Conservation (phyloP, 2,329 filamentous ascomycete genomes). For the Chaetothyriales sp. region DNA sequence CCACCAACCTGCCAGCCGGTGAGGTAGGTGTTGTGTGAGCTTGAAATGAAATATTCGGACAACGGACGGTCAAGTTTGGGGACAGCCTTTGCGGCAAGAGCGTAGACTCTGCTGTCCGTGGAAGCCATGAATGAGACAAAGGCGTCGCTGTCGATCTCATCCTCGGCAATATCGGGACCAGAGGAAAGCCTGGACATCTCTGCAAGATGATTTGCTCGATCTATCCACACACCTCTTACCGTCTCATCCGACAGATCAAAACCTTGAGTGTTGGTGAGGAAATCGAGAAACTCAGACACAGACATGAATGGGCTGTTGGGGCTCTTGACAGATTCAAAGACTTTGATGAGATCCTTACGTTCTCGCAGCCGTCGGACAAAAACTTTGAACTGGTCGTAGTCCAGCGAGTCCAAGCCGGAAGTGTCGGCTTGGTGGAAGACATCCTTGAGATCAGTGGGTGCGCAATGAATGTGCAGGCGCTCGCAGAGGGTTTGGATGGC, state of each 20-base stretch:
- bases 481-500: constrained; percentile 74
- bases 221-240: constrained; percentile 9
- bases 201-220: constrained; percentile 12
- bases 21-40: constrained; percentile 96
- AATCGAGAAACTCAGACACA: constrained; percentile 56
- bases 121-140: constrained; percentile 68
- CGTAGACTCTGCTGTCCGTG: constrained; percentile 53
- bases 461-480: constrained; percentile 81
- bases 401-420: constrained; percentile 49
- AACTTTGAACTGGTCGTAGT: constrained; percentile 65
- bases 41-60: constrained; percentile 96
- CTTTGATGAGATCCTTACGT: constrained; percentile 60
- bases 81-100: constrained; percentile 40
- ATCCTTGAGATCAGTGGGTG: constrained; percentile 53
- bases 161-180: constrained; percentile 3
- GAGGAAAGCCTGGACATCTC: constrained; percentile 1
- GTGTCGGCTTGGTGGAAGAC: constrained; percentile 62
- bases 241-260: constrained; percentile 55
- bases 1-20: constrained; percentile 80
- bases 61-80: constrained; percentile 64
- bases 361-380: constrained; percentile 75
- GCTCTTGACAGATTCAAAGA: constrained; percentile 50
- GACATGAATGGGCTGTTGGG: constrained; percentile 52
- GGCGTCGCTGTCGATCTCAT: constrained; percentile 59
- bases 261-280: constrained; percentile 57